These are phyloP conservation scores for Opeltia flavorubescens DNA, from an alignment of 495 filamentous ascomycete species.

Conservation along the genomic window DNA sequence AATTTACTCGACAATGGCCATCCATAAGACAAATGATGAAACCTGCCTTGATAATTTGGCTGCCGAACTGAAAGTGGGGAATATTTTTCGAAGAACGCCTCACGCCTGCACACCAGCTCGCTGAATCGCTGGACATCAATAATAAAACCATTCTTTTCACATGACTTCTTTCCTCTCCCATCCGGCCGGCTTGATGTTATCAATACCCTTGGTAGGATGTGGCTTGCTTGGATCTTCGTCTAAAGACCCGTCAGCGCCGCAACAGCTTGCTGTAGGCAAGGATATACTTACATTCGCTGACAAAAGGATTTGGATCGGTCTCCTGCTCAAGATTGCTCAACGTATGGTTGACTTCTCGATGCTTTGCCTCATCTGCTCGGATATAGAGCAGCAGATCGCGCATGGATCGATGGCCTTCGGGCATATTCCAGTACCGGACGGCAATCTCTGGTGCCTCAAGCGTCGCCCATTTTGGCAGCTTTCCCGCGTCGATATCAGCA, in stretches of 20 bases:
- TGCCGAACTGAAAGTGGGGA: constrained; percentile 8
- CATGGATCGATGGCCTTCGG: constrained; percentile 70
- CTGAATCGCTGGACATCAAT: constrained; percentile 9
- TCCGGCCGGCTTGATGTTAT: constrained; percentile 50
- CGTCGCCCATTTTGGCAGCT: constrained; percentile 67
- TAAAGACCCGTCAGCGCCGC: neutral
- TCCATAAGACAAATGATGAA: too few species aligned
- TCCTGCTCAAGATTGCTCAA: constrained; percentile 70
- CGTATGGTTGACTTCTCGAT: constrained; percentile 94
- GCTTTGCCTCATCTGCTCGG: constrained; percentile 90
- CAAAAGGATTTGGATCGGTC: constrained; percentile 82
- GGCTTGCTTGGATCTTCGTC: constrained; percentile 46
- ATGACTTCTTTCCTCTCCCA: constrained; percentile 80
- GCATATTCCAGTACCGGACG: constrained; percentile 83
- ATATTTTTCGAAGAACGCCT: constrained; percentile 3
- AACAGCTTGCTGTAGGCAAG: neutral
- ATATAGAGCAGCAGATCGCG: constrained; percentile 76
- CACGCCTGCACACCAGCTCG: constrained; percentile 8
- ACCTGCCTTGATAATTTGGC: neutral
- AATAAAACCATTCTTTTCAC: constrained; percentile 22
- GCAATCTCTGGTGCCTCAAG: constrained; percentile 80
- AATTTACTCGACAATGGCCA: too few species aligned
- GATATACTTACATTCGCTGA: constrained; percentile 35
- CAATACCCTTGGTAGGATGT: constrained; percentile 57
- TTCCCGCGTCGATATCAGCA: constrained; percentile 68